phyloP scores from a whole-genome alignment of 257 asterid species.

The Ballota nigra region DNA sequence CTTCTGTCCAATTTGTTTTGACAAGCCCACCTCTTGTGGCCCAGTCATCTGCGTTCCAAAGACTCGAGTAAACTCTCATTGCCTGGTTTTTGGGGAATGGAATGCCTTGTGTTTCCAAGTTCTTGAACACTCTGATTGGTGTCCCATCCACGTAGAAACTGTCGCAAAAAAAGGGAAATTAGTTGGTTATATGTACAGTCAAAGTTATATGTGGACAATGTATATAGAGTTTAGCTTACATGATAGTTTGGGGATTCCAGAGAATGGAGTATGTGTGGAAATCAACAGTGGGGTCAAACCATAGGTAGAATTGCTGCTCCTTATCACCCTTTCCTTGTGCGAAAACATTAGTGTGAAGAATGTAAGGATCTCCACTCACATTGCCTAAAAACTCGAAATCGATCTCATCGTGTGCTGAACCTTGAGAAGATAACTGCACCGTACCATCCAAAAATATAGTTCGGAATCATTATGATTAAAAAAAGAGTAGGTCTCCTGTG shows the following conservation, averaged over 20 bases:
- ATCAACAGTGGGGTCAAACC: slow-evolving; percentile 52
- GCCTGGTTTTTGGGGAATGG: slow-evolving; percentile 32
- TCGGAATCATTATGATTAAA: too few relatives aligned
- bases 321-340: slow-evolving; percentile 36
- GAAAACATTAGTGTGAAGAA: slow-evolving; percentile 44
- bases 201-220: too few relatives aligned
- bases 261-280: slow-evolving; percentile 45
- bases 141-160: slow-evolving; percentile 38
- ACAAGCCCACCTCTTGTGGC: slow-evolving; percentile 48
- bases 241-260: slow-evolving; percentile 42
- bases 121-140: slow-evolving; percentile 40
- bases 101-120: slow-evolving; percentile 24
- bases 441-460: neutral
- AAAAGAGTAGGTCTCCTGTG: too few relatives aligned
- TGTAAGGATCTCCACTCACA: slow-evolving; percentile 34
- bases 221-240: slow-evolving; percentile 31
- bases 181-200: neutral
- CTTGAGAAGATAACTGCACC: slow-evolving; percentile 44
- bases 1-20: slow-evolving; percentile 43
- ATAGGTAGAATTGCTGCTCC: slow-evolving; percentile 47
- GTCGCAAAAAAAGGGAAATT: neutral
- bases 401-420: slow-evolving; percentile 41
- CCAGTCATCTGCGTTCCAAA: slow-evolving; percentile 36
- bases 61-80: slow-evolving; percentile 22
- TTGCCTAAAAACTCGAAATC: slow-evolving; percentile 53